Evolutionary conservation across 2,329 filamentous ascomycete species (phyloP), one percentile per base, ranked within the genome.

Genomic region (Celoporthe dispersa): DNA sequence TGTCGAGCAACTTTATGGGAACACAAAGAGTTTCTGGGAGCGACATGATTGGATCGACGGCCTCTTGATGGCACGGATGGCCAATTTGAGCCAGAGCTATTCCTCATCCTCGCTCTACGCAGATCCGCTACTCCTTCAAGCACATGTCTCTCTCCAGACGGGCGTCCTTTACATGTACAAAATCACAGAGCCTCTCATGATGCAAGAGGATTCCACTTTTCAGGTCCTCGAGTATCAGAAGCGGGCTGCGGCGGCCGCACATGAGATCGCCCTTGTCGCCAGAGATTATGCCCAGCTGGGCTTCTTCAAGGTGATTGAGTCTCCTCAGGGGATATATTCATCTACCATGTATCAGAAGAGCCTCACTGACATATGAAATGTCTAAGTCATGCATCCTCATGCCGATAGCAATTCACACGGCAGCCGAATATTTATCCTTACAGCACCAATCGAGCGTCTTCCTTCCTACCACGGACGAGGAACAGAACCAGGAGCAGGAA

Each of bases 161-260:
- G 53, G 25, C 28, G 25, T 57, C 28, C 53, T 57, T 57, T 57
- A 57, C 53, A 57, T 57, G 53, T 57, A 57, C 25, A 57, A 57
- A 31, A 33, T 14, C 25, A 57, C 53, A 31, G 53, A 57, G 28
- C 53, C 53, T 8, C 53, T 57, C 28, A 57, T 57, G 53, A 57
- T 57, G 53, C 53, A 57, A 14, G 53, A 57, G 25, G 53, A 57
- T 33, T 57, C 53, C 12, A 57, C 53, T 1, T 57, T 57, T 31
- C 53, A 57, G 53, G 53, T 57, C 6, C 53, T 57, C 7, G 53
- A 57, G 53, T 57, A 57, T 7, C 53, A 57, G 28, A 57, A 57
- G 12, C 53, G 53, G 16, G 53, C 53, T 1, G 53, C 53, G 1
- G 53, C 25, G 14, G 53, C 53, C 19, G 53, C 53, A 33, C 53